These are phyloP conservation scores for Sarocladiaceae sp. DNA, from an alignment of 2,329 filamentous ascomycete genomes.

Conservation along the genomic window DNA sequence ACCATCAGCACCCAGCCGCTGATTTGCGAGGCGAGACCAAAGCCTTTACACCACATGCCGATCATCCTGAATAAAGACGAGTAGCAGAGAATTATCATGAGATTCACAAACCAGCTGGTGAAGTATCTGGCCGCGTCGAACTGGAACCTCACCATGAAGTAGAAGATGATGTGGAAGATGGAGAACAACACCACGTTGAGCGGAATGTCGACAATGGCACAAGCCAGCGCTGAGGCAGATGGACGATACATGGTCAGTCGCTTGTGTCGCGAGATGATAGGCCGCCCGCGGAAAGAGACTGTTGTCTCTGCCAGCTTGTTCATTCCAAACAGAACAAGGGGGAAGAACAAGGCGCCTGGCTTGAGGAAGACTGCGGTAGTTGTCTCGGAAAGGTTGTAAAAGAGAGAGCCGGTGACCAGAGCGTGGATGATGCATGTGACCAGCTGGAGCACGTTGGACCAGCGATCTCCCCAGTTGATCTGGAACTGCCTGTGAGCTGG, in stretches of 20 bases:
- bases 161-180: constrained; percentile 41
- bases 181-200: constrained; percentile 42
- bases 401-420: constrained; percentile 58
- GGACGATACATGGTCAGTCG: constrained; percentile 25
- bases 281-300: constrained; percentile 22
- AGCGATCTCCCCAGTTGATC: constrained; percentile 25
- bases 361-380: constrained; percentile 52
- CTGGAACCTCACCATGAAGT: constrained; percentile 26
- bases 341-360: constrained; percentile 25
- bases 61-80: background rate
- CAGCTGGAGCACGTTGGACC: constrained; percentile 26
- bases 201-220: constrained; percentile 34
- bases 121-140: constrained; percentile 16
- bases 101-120: background rate
- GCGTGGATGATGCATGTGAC: constrained; percentile 60
- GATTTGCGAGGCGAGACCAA: constrained; percentile 38
- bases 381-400: constrained; percentile 52
- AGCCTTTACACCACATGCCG: background rate
- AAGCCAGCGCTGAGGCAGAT: constrained; percentile 29
- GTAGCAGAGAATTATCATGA: background rate
- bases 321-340: constrained; percentile 20
- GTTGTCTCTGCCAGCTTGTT: background rate
- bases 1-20: constrained; percentile 13
- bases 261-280: constrained; percentile 26
- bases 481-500: constrained; percentile 19